Evolutionary conservation across 306 rosid genomes (phyloP), one percentile per base, ranked within the genome.

Genomic region (Carpinus fangiana): DNA sequence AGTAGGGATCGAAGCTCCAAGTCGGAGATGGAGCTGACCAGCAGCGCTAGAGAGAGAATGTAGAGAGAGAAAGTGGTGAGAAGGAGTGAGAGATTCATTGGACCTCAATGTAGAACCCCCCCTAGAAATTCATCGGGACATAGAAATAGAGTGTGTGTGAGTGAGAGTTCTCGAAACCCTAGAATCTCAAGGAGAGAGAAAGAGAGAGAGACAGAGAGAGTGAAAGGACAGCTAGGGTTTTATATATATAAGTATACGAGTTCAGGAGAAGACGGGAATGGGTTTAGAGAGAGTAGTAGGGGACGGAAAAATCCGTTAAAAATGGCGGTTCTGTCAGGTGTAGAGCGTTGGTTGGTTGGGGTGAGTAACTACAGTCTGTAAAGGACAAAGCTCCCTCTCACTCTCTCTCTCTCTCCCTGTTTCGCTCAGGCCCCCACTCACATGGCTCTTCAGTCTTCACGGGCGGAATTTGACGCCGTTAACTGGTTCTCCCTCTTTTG

Each of bases 1-100:
- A 90, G 85, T 0, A 95, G 82, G 54, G 92, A 89, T 89, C 90
- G 97, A 86, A 95, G 92, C 85, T 95, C 98, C 23, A 84, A 76
- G 2, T 53, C 82, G 1, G 93, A 86, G 50, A 84, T 84, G 0
- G 82, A 76, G 55, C 48, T 4, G 80, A 52, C 80, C 28, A 47
- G 45, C 73, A 7, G 47, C 64, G 55, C 72, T 36, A 54, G 41
- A 80, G 46, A 73, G 54, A 78, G 46, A 70, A 57, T 66, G 31
- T 34, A 45, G 38, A 89, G 16, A 72, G 78, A 72, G 17, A 70
- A 7, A 76, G 75, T 14, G 46, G 41, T 2, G 18, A 74, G 16
- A 52, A 47, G 23, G 66, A 79, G 82, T 60, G 76, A 23, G 81
- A 83, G 85, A 86, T 83, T 92, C 98, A 90, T 94, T 75, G 96